Base-by-base conservation (phyloP, 1,139 yeast genomes). In the Geotrichum siamense region DNA sequence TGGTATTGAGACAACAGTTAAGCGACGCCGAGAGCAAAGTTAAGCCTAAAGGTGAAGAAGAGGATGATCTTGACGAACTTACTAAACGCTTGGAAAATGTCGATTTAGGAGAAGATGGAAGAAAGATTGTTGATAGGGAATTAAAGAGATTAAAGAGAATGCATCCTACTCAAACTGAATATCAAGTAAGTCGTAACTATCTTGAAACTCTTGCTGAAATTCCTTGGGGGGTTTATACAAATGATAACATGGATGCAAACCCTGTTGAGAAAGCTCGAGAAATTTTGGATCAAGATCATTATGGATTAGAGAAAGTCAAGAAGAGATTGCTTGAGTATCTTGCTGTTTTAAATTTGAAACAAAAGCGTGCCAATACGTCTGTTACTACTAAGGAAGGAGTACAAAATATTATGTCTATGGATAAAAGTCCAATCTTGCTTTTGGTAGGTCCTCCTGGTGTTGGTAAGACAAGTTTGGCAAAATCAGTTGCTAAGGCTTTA, bases 361-460 rank as follows among this genome's bases (percentile, higher is more conserved):
- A 38, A 32, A 38, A 37, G 30, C 33, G 51, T 9, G 38, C 32
- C 19, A 25, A 43, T 10, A 13, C 44, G 13, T 31, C 21, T 25
- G 36, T 19, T 10, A 15, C 15, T 27, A 25, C 26, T 27, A 13
- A 30, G 3, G 35, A 12, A 17, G 13, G 27, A 16, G 21, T 16
- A 22, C 17, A 31, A 28, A 35, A 32, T 5, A 32, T 61, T 40
- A 49, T 63, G 43, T 65, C 64, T 15, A 64, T 64, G 32, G 68
- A 65, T 32, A 76, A 75, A 56, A 74, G 91, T 5, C 91, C 94
- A 22, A 85, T 86, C 40, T 69, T 89, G 38, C 72, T 86, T 63
- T 69, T 89, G 48, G 87, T 87, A 2, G 96, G 96, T 0, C 96
- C 96, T 8, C 96, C 96, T 0, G 96, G 96, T 38, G 94, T 87